Percentiles rank a stretch among this genome's conserved stretches.
These are phyloP conservation scores for Cocos nucifera DNA, from an alignment of 176 grass and related monocot species.

Conservation along the genomic window DNA sequence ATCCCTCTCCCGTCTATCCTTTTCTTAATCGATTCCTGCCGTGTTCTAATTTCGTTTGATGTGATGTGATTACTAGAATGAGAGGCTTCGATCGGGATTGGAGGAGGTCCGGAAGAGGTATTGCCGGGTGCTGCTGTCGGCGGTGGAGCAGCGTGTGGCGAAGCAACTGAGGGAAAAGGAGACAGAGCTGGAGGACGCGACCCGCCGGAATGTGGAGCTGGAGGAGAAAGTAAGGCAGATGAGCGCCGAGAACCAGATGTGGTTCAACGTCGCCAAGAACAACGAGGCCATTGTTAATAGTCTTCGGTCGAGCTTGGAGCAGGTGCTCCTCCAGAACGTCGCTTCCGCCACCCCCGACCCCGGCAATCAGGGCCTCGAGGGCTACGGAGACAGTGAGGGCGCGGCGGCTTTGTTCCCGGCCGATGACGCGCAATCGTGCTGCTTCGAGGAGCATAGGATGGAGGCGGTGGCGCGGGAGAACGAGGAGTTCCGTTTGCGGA, in stretches of 20 bases:
- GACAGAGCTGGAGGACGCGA: slow-evolving; percentile 16
- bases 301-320: slow-evolving; percentile 39
- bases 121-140: slow-evolving; percentile 22
- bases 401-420: neutral
- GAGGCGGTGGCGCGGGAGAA: neutral
- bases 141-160: slow-evolving; percentile 12
- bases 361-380: slow-evolving; percentile 10
- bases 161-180: slow-evolving; percentile 27
- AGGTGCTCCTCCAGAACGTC: slow-evolving; percentile 23
- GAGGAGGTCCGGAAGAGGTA: slow-evolving; percentile 40
- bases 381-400: slow-evolving; percentile 42
- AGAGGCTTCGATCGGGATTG: slow-evolving; percentile 26
- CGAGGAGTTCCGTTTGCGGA: neutral
- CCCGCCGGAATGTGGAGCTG: slow-evolving; percentile 15
- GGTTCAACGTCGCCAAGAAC: slow-evolving; percentile 40
- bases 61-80: slow-evolving; percentile 18
- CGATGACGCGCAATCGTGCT: slow-evolving; percentile 63
- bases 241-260: slow-evolving; percentile 38
- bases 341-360: neutral
- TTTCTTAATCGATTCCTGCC: too few species aligned
- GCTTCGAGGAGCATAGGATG: slow-evolving; percentile 8
- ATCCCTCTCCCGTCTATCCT: neutral
- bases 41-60: too few species aligned
- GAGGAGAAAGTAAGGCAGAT: slow-evolving; percentile 33
- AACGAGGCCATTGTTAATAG: slow-evolving; percentile 31